phyloP scores from a whole-genome alignment of 768 basidiomycete genomes.

The Harrya chromipes region DNA sequence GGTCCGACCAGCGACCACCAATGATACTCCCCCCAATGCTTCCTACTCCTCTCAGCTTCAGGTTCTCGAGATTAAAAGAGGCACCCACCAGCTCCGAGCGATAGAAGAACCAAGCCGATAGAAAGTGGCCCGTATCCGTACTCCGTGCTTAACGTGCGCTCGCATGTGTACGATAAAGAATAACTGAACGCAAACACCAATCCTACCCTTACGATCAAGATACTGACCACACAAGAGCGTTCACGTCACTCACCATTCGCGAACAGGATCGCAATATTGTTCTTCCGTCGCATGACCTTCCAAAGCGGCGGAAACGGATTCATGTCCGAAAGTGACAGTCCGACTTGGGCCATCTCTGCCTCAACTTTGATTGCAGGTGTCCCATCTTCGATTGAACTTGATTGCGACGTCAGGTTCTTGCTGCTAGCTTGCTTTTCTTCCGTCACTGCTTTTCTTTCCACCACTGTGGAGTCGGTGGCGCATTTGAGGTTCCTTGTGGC shows the following conservation, averaged over 20 bases:
- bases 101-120: conserved; percentile 73
- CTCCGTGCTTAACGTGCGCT: conserved; percentile 58
- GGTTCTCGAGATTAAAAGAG: not conserved
- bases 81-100: conserved; percentile 63
- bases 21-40: conserved; percentile 50
- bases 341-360: conserved; percentile 34
- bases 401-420: conserved; percentile 11
- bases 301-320: conserved; percentile 68
- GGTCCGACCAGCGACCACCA: conserved; percentile 60
- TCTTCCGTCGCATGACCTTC: conserved; percentile 53
- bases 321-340: conserved; percentile 64
- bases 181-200: conserved; percentile 71
- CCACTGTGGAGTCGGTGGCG: conserved; percentile 21
- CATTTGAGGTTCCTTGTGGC: conserved; percentile 19
- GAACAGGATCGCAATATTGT: conserved; percentile 65
- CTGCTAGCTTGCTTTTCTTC: conserved; percentile 12
- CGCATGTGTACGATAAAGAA: conserved; percentile 68
- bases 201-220: conserved; percentile 40
- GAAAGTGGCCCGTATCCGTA: conserved; percentile 69
- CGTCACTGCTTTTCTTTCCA: conserved; percentile 3
- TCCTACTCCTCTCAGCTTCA: conserved; percentile 29
- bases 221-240: not conserved
- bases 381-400: conserved; percentile 25
- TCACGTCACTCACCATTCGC: conserved; percentile 16
- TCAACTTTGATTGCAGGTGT: conserved; percentile 10